phyloP scores from a whole-genome alignment of 305 asterid species.

The Withania somnifera region DNA sequence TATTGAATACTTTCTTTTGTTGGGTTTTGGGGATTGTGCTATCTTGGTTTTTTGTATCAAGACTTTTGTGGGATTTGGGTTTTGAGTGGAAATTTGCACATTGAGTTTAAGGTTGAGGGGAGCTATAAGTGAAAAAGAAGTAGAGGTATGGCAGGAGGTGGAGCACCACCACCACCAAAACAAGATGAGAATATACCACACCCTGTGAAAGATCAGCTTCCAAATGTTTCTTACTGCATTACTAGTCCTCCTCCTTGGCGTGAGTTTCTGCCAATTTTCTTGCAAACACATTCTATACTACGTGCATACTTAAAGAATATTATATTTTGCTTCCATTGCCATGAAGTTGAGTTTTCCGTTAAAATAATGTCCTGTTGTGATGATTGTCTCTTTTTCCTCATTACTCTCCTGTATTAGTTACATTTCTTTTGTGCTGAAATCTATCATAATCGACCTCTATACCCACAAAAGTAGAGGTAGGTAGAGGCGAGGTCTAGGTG shows the following conservation, averaged over 20 bases:
- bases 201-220: conserved; percentile 72
- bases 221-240: conserved; percentile 75
- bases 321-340: background rate
- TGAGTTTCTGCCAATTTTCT: conserved; percentile 18
- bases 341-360: too few relatives aligned
- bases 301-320: background rate
- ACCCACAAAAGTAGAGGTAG: too few relatives aligned
- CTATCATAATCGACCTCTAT: too few relatives aligned
- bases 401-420: too few relatives aligned
- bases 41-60: background rate
- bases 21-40: background rate
- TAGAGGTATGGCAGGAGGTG: conserved; percentile 59
- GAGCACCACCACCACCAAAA: conserved; percentile 54
- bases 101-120: background rate
- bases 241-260: conserved; percentile 95
- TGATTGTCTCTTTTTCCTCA: background rate
- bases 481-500: too few relatives aligned
- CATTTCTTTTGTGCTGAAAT: too few relatives aligned
- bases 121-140: background rate
- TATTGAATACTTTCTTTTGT: background rate
- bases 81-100: conserved; percentile 9
- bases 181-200: conserved; percentile 64
- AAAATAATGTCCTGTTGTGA: too few relatives aligned
- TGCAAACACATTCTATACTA: background rate
- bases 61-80: conserved; percentile 10